Evolutionary conservation across 345 rosid species (phyloP), one percentile per base, ranked within the genome.

Genomic region (Lepidium didymum): DNA sequence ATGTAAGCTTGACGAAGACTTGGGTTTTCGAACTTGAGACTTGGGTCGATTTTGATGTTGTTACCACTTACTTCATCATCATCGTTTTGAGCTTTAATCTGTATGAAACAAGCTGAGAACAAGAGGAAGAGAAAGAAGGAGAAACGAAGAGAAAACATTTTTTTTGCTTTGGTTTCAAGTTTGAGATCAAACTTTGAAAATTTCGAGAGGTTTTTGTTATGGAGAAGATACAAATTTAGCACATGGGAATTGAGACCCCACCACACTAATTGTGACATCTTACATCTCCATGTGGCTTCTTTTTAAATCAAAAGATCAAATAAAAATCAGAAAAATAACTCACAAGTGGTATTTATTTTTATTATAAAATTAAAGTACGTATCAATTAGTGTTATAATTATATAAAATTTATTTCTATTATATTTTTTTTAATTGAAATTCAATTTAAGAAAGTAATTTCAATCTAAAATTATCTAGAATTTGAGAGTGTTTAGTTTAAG

Each of bases 1-100:
- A 84, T 84, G 83, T 88, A 86, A 45, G 95, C 89, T 72, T 78
- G 67, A 8, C 86, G 80, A 27, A 88, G 78, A 18, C 80, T 77
- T 1, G 85, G 89, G 72, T 86, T 86, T 21, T 86, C 87, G 21
- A 88, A 88, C 27, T 8, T 21, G 21, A 86, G 80, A 45, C 36
- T 71, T 4, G 85, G 84, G 71, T 81, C 81, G 5, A 74, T 65
- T 56, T 75, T 69, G 35, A 69, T 68, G 41, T 0, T 6, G 14
- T 67, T 72, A 15, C 45, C 38, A 0, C 31, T 47, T 46, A 64
- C 54, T 6, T 34, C 60, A 12, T 42, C 67, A 7, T 56, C 67
- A 0, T 52, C 64, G 3, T 19, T 57, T 8, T 11, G 50, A 14
- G 58, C 78, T 74, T 8, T 45, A 44, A 23, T 21, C 4, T 45